A percentile compares a stretch with the other conserved stretches of the same genome.
Conservation (phyloP, 192 early-diverging fungal genomes). For the Obelidium mucronatum region DNA sequence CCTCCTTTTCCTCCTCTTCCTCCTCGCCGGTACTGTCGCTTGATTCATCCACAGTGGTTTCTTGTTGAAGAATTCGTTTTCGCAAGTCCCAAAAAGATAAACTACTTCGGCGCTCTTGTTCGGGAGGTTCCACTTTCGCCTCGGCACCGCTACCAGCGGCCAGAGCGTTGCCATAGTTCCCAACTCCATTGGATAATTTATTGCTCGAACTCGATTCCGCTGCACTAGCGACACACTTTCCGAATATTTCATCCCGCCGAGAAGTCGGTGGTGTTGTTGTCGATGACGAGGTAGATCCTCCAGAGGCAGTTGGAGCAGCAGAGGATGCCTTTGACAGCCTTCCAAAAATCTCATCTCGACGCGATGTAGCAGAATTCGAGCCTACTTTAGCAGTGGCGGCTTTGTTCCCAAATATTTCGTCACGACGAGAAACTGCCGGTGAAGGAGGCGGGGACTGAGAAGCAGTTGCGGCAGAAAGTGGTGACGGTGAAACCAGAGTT, state of each 20-base stretch:
- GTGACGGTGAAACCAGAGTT: not conserved
- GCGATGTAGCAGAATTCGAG: not conserved
- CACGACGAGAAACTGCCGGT: not conserved
- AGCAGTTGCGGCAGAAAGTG: too few species aligned
- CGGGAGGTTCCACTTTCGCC: not conserved
- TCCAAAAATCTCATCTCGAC: constrained; percentile 16
- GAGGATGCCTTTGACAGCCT: not conserved
- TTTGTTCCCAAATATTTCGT: not conserved
- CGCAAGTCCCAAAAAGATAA: constrained; percentile 1
- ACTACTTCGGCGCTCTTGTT: not conserved
- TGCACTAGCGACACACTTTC: not conserved
- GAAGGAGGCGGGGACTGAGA: not conserved
- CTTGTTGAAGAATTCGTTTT: not conserved
- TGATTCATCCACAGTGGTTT: not conserved
- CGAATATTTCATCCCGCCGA: not conserved
- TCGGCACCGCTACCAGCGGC: too few species aligned
- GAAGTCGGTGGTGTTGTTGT: too few species aligned
- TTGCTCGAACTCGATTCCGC: not conserved
- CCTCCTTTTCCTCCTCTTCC: not conserved
- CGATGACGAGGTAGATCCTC: too few species aligned
- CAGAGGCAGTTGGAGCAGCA: not conserved
- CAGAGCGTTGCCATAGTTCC: too few species aligned
- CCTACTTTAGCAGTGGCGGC: not conserved
- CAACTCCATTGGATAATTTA: not conserved
- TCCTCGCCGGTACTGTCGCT: not conserved